phyloP scores from a whole-genome alignment of 306 rosid species.

The Myrica gale region DNA sequence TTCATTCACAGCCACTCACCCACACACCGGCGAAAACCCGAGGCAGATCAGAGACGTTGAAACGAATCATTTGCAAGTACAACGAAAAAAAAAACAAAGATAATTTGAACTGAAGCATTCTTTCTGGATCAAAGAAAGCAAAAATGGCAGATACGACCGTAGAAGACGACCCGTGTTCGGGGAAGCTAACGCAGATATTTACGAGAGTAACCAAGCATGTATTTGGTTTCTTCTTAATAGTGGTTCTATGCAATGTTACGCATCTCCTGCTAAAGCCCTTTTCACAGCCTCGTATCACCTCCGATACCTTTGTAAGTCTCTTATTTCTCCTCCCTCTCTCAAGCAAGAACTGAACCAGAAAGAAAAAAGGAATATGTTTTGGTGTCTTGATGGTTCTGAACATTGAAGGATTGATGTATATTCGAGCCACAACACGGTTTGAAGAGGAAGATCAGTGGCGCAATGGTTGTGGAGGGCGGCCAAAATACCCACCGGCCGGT shows the following conservation, averaged over 20 bases:
- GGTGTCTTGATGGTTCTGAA: neutral
- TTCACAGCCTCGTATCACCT: conserved; percentile 68
- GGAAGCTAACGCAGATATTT: conserved; percentile 42
- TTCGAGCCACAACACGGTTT: too few species aligned
- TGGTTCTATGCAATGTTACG: conserved; percentile 54
- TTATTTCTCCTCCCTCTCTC: neutral
- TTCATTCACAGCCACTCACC: conserved; percentile 45
- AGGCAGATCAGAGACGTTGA: conserved; percentile 28
- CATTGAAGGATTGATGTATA: too few species aligned
- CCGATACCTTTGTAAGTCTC: conserved; percentile 66
- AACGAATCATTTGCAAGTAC: conserved; percentile 16
- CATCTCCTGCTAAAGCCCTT: conserved; percentile 61
- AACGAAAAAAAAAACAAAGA: conserved; percentile 11
- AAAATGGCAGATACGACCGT: conserved; percentile 12
- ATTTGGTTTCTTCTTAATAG: conserved; percentile 59
- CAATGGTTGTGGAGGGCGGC: too few species aligned
- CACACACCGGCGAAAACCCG: conserved; percentile 19
- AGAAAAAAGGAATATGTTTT: neutral
- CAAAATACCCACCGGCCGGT: too few species aligned
- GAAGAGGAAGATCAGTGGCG: too few species aligned
- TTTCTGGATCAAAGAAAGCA: conserved; percentile 1
- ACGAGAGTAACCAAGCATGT: conserved; percentile 36
- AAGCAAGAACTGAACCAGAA: neutral
- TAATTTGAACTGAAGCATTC: neutral
- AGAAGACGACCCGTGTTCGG: conserved; percentile 40